A percentile compares a stretch with the other conserved stretches of the same genome.
These are phyloP conservation scores for Gentiana straminea DNA, from an alignment of 257 asterid genomes.

Conservation along the genomic window DNA sequence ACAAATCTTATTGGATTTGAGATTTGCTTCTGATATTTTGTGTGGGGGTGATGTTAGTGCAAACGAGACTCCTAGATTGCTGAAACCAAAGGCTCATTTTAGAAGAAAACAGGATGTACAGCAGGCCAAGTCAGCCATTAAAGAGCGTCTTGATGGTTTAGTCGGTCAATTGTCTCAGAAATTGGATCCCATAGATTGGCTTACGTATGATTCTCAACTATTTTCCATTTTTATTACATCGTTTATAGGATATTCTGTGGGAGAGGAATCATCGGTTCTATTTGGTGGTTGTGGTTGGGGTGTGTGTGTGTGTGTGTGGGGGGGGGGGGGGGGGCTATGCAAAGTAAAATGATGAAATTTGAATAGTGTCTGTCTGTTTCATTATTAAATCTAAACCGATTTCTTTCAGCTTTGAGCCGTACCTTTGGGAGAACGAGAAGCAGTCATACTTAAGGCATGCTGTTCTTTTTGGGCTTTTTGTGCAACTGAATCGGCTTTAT, in stretches of 20 bases:
- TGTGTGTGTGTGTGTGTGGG: no score
- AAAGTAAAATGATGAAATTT: no score
- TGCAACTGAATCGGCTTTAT: constrained; percentile 80
- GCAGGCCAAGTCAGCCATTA: constrained; percentile 39
- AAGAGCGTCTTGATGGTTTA: constrained; percentile 50
- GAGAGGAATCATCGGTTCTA: neutral
- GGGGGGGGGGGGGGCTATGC: no score
- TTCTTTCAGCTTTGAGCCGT: constrained; percentile 79
- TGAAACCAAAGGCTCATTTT: constrained; percentile 40
- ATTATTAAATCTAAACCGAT: neutral
- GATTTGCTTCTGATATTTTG: constrained; percentile 72
- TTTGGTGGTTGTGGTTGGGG: no score
- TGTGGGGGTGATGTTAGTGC: constrained; percentile 61
- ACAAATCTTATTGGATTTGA: constrained; percentile 82
- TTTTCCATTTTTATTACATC: neutral
- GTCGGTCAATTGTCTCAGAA: constrained; percentile 53
- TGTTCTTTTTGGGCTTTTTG: constrained; percentile 91
- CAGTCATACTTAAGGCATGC: constrained; percentile 90
- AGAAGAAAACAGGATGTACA: constrained; percentile 63
- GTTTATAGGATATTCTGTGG: neutral
- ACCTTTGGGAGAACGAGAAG: constrained; percentile 91
- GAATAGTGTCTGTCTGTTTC: no score
- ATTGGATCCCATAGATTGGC: constrained; percentile 98
- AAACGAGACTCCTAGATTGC: constrained; percentile 37
- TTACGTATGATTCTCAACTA: constrained; percentile 59